Evolutionary conservation across 257 asterid genomes (phyloP), one percentile per base, ranked within the genome.

Genomic region (Plectranthus barbatus): DNA sequence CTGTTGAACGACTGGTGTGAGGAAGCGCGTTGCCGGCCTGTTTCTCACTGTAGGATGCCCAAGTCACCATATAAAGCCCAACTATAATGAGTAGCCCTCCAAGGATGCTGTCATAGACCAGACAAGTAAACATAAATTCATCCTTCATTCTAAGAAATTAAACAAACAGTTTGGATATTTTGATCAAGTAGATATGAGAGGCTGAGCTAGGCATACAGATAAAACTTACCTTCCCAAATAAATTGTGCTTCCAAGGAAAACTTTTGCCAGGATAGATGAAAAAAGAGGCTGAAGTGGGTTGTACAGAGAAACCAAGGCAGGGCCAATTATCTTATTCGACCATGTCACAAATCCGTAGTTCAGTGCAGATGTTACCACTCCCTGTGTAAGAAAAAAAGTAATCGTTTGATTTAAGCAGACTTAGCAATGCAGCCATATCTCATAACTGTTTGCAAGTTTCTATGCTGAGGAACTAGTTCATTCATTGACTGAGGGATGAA

Each of bases 201-300:
- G 10, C 9, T 40, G 13, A 9, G 21, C 1, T 23, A 58, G 26
- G 21, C 9, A 9, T 11, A 45, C 70, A 63, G 56, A 70, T 40
- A 57, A 40, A 39, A 20, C 64, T 50, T 46, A 86, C 99, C 99
- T 90, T 84, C 99, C 99, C 73, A 90, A 74, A 79, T 90, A 93
- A 72, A 93, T 80, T 15, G 94, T 84, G 84, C 96, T 93, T 60
- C 95, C 96, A 0, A 93, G 92, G 78, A 93, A 90, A 68, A 93
- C 60, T 69, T 84, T 79, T 23, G 99, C 83, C 56, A 93, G 74
- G 74, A 93, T 78, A 5, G 95, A 86, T 19, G 99, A 82, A 15
- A 83, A 86, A 68, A 84, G 94, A 54, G 99, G 99, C 74, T 93
- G 97, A 54, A 93, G 91, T 0, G 97, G 99, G 71, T 73, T 85